Evolutionary conservation across 257 asterid genomes (phyloP).

Genomic region (Gardenia jasminoides): DNA sequence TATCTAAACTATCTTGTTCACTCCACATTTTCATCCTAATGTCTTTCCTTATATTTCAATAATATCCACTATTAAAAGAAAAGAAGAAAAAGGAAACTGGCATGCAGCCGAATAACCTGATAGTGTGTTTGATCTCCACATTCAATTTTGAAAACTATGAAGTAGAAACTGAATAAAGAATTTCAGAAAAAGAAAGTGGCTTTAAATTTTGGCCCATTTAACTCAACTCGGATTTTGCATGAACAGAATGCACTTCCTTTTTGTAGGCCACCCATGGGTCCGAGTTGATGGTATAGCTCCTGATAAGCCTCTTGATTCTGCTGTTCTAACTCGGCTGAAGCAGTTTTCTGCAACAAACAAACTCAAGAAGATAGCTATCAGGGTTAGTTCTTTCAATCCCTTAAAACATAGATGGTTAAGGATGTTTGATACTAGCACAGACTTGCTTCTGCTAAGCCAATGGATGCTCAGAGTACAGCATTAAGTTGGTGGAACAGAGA

Average conservation of each 20-base stretch:
- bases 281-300: conserved; percentile 38
- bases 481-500: background rate
- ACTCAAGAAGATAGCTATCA: conserved; percentile 46
- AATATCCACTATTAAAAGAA: background rate
- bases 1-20: conserved; percentile 7
- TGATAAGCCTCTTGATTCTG: conserved; percentile 52
- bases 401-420: background rate
- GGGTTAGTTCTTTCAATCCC: conserved; percentile 27
- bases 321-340: conserved; percentile 44
- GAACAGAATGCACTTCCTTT: background rate
- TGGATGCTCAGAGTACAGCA: background rate
- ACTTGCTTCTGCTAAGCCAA: background rate
- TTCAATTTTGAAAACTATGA: background rate
- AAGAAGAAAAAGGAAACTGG: background rate
- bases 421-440: background rate
- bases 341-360: conserved; percentile 51
- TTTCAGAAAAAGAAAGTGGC: background rate
- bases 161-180: background rate
- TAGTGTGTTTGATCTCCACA: background rate
- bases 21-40: background rate
- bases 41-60: background rate
- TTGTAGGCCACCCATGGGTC: conserved; percentile 48
- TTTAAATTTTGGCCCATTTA: background rate
- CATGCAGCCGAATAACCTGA: background rate
- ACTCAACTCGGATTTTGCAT: background rate